phyloP scores from a whole-genome alignment of 1,284 basidiomycete species.

The Tausonia pullulans region DNA sequence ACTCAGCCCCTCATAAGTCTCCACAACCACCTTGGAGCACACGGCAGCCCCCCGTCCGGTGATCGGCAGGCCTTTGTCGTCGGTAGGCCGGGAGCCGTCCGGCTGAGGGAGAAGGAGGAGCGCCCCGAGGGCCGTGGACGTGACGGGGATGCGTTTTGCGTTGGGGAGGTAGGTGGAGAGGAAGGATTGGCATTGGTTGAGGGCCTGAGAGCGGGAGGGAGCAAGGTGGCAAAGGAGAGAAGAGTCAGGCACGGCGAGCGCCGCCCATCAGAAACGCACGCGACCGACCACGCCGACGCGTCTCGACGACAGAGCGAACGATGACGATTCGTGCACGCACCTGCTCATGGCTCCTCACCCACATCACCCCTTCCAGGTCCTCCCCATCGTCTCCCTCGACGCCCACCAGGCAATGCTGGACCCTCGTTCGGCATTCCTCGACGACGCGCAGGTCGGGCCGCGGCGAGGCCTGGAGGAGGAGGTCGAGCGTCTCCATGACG shows the following conservation, averaged over 20 bases:
- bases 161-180: constrained; percentile 24
- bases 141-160: constrained; percentile 23
- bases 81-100: background rate
- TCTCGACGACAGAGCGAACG: background rate
- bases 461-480: constrained; percentile 18
- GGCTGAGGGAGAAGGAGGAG: constrained; percentile 20
- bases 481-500: constrained; percentile 33
- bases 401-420: constrained; percentile 30
- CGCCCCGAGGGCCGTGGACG: constrained; percentile 32
- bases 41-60: constrained; percentile 29
- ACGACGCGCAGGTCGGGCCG: constrained; percentile 14
- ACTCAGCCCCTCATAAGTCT: constrained; percentile 24
- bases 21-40: constrained; percentile 27
- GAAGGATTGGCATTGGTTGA: constrained; percentile 32
- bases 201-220: constrained; percentile 22
- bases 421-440: constrained; percentile 21
- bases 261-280: background rate
- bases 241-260: background rate
- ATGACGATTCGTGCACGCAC: constrained; percentile 18
- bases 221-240: background rate
- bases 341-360: constrained; percentile 34
- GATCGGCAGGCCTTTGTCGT: background rate
- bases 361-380: constrained; percentile 24
- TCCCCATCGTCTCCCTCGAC: constrained; percentile 20
- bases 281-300: background rate